phyloP scores from a whole-genome alignment of 2,329 filamentous ascomycete species.

The Paraphaeosphaeria minitans region DNA sequence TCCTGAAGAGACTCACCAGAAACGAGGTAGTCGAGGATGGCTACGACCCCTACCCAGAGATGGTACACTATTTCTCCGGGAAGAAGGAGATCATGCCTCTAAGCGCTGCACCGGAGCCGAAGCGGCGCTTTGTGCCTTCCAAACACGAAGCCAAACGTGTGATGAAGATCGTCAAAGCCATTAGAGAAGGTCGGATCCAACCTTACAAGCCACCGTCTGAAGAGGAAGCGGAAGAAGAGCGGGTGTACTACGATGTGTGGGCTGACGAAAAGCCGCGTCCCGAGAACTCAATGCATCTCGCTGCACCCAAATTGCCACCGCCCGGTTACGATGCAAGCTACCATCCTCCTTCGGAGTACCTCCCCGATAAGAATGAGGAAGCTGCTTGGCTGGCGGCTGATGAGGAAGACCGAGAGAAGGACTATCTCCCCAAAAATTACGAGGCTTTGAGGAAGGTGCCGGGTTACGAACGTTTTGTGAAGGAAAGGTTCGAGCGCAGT shows the following conservation, averaged over 20 bases:
- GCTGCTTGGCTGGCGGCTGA: conserved; percentile 84
- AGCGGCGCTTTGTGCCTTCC: conserved; percentile 91
- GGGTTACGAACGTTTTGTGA: conserved; percentile 86
- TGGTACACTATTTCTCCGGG: conserved; percentile 91
- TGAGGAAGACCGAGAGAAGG: conserved; percentile 86
- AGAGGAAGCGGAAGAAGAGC: conserved; percentile 73
- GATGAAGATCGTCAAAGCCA: conserved; percentile 96
- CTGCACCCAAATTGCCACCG: conserved; percentile 89
- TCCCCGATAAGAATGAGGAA: conserved; percentile 84
- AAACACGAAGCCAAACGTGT: conserved; percentile 96
- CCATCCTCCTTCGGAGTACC: conserved; percentile 92
- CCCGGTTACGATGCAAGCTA: conserved; percentile 96
- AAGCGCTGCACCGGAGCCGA: conserved; percentile 92
- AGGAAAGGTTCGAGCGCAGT: conserved; percentile 95
- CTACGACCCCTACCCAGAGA: conserved; percentile 91
- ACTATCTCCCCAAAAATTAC: conserved; percentile 83
- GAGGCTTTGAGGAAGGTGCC: conserved; percentile 88
- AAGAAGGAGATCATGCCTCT: conserved; percentile 92
- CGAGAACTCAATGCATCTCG: conserved; percentile 90
- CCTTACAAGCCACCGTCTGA: conserved; percentile 83
- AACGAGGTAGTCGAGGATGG: conserved; percentile 86
- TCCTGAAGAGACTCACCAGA: conserved; percentile 85
- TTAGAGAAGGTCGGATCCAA: conserved; percentile 89
- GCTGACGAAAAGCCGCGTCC: conserved; percentile 84
- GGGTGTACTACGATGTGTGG: conserved; percentile 87